Evolutionary conservation across 352 stramenopile species (phyloP).

Genomic region (Globisporangium sylvaticum): DNA sequence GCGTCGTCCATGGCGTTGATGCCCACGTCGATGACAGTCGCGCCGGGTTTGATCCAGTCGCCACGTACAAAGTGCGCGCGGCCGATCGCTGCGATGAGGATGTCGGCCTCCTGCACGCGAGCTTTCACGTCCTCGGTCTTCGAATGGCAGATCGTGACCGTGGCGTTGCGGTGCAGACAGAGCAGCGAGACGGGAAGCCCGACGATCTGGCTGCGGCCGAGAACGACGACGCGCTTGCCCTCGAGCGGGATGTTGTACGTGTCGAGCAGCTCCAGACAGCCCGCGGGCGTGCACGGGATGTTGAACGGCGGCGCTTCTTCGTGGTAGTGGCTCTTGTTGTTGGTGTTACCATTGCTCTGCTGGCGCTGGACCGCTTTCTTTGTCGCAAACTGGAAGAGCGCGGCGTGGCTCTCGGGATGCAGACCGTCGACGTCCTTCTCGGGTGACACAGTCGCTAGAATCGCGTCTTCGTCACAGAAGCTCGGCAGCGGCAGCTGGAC

Average conservation of each 20-base stretch:
- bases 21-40: constrained; percentile 98
- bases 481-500: constrained; percentile 89
- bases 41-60: constrained; percentile 96
- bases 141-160: constrained; percentile 98
- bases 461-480: constrained; percentile 92
- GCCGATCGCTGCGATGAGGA: constrained; percentile 97
- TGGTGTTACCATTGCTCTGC: background rate
- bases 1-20: constrained; percentile 96
- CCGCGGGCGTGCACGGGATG: constrained; percentile 95
- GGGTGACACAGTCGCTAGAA: constrained; percentile 90
- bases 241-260: constrained; percentile 83
- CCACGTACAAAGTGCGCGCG: constrained; percentile 90
- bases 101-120: constrained; percentile 88
- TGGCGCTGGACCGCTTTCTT: constrained; percentile 25
- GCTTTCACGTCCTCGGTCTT: constrained; percentile 85
- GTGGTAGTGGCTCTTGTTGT: background rate
- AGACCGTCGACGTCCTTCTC: constrained; percentile 98
- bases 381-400: constrained; percentile 78
- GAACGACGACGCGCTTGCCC: constrained; percentile 95
- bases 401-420: constrained; percentile 95
- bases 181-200: constrained; percentile 95
- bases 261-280: constrained; percentile 96
- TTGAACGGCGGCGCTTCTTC: constrained; percentile 62
- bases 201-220: constrained; percentile 97
- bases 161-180: constrained; percentile 94